Evolutionary conservation across 305 asterid species (phyloP), one percentile per base, ranked within the genome.

Genomic region (Plantago lanceolata): DNA sequence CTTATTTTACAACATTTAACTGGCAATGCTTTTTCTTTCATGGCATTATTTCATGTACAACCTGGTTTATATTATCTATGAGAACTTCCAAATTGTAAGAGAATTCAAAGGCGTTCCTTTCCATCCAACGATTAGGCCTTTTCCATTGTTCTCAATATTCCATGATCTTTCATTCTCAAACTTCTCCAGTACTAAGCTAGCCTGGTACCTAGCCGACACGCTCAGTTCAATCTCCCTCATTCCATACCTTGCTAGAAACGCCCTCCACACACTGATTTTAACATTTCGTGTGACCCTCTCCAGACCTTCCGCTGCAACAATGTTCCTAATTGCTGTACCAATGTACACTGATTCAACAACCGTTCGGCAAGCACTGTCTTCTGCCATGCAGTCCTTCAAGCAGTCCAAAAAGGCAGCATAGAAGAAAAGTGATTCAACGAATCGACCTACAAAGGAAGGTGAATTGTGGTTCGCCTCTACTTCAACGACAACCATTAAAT

Each of bases 401-500:
- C 89, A 80, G 59, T 82, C 89, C 3, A 82, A 82, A 33, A 65
- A 78, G 0, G 84, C 81, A 24, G 77, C 64, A 56, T 70, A 80
- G 47, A 69, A 82, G 64, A 78, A 21, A 8, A 85, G 74, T 0
- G 84, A 69, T 61, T 82, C 92, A 16, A 56, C 69, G 67, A 85
- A 85, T 13, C 89, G 78, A 64, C 74, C 83, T 18, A 78, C 58
- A 59, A 85, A 82, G 4, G 79, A 70, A 11, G 82, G 82, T 3
- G 92, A 82, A 71, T 85, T 85, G 55, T 82, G 86, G 57, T 80
- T 81, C 4, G 81, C 92, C 74, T 85, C 89, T 4, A 82, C 88
- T 70, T 85, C 92, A 18, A 57, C 33, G 4, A 85, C 76, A 17
- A 85, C 85, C 86, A 81, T 74, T 51, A 79, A 26, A 47, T 56